Percentiles rank a stretch among this genome's conserved stretches.
These are phyloP conservation scores for Aureobasidium sp. DNA, from an alignment of 2,329 filamentous ascomycete genomes.

Conservation along the genomic window DNA sequence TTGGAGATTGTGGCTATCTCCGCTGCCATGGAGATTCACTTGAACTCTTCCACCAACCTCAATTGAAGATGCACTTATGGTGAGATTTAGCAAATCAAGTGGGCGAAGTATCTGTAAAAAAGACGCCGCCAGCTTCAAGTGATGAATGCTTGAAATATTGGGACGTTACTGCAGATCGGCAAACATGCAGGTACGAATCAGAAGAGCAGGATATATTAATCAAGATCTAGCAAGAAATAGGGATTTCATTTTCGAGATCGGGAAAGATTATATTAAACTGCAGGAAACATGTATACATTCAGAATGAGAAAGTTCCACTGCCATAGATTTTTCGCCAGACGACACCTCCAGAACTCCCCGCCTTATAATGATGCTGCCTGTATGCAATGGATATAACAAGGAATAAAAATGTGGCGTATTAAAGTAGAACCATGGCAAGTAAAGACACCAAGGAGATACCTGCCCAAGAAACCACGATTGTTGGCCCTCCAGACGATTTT, in stretches of 20 bases:
- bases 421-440: neutral
- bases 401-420: neutral
- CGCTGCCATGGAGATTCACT: neutral
- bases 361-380: neutral
- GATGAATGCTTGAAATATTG: no score
- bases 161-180: no score
- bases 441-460: neutral
- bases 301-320: neutral
- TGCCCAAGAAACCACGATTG: neutral
- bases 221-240: no score
- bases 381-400: no score
- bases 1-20: neutral
- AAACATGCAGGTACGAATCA: no score
- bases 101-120: no score
- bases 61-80: neutral
- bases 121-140: no score
- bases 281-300: no score
- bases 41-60: neutral
- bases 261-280: no score
- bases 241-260: no score
- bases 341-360: neutral
- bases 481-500: neutral
- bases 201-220: no score
- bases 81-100: no score
- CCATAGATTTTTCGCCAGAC: neutral